phyloP scores from a whole-genome alignment of 306 rosid species.

The Quercus engelmannii region DNA sequence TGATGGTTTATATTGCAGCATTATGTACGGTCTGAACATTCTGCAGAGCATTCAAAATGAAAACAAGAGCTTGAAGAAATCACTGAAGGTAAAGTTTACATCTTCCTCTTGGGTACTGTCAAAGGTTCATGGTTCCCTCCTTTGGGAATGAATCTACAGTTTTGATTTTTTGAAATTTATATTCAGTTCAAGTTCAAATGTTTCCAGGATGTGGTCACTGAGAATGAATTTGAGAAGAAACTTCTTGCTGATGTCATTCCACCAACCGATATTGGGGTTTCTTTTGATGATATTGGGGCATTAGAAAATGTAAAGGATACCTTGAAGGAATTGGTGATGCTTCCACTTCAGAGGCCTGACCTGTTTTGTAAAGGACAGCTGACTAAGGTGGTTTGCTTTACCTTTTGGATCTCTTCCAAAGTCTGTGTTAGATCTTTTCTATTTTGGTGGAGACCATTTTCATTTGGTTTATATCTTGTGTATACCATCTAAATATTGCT shows the following conservation, averaged over 20 bases:
- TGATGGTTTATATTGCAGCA: slow-evolving; percentile 50
- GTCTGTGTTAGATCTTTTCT: not conserved
- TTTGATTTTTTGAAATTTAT: not conserved
- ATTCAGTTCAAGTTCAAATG: not conserved
- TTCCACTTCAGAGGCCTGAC: slow-evolving; percentile 95
- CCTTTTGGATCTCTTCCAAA: not conserved
- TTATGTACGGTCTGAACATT: slow-evolving; percentile 65
- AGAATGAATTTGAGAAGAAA: slow-evolving; percentile 91
- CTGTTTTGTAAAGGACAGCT: slow-evolving; percentile 87
- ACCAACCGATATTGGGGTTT: slow-evolving; percentile 84
- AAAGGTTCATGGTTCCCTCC: not conserved
- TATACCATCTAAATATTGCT: slow-evolving; percentile 12
- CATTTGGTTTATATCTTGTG: slow-evolving; percentile 1
- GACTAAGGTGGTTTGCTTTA: slow-evolving; percentile 56
- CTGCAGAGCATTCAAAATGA: slow-evolving; percentile 73
- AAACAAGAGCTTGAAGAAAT: slow-evolving; percentile 70
- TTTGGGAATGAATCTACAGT: not conserved
- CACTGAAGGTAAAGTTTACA: slow-evolving; percentile 57
- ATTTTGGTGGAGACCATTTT: slow-evolving; percentile 4
- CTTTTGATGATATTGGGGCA: slow-evolving; percentile 95
- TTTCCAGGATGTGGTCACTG: slow-evolving; percentile 87
- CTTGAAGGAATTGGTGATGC: slow-evolving; percentile 95
- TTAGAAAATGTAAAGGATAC: slow-evolving; percentile 96
- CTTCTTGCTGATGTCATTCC: slow-evolving; percentile 92
- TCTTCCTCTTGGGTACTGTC: not conserved